phyloP scores from a whole-genome alignment of 805 yeast genomes.

The Kluyveromyces starmeri region DNA sequence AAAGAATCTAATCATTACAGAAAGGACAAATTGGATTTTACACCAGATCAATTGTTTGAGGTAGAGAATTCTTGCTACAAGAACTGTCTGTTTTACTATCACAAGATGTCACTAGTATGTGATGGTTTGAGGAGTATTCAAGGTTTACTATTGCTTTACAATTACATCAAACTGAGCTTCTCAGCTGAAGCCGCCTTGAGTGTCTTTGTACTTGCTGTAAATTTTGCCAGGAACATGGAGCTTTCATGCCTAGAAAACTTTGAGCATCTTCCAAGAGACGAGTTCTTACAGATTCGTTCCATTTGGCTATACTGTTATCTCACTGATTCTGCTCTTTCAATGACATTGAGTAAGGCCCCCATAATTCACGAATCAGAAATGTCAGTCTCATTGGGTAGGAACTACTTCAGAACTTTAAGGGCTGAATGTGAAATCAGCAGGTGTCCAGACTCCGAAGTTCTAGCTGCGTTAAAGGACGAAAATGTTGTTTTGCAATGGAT shows the following conservation, averaged over 20 bases:
- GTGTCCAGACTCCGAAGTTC: neutral
- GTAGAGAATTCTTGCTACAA: conserved; percentile 27
- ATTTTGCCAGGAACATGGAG: conserved; percentile 51
- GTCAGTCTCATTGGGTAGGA: conserved; percentile 15
- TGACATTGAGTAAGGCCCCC: conserved; percentile 18
- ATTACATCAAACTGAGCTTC: conserved; percentile 28
- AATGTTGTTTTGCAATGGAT: neutral
- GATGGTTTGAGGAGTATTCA: conserved; percentile 45
- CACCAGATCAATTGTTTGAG: conserved; percentile 16
- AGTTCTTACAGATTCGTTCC: conserved; percentile 31
- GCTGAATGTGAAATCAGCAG: conserved; percentile 1
- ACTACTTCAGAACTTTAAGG: conserved; percentile 15
- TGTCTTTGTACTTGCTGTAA: conserved; percentile 37
- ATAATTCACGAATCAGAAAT: conserved; percentile 16
- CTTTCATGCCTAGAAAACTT: conserved; percentile 43
- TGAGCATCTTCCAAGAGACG: conserved; percentile 30
- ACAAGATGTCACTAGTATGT: conserved; percentile 38
- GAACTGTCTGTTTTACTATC: conserved; percentile 44
- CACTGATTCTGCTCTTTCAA: conserved; percentile 16
- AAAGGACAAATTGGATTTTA: conserved; percentile 17
- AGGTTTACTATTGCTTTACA: conserved; percentile 41
- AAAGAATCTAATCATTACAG: conserved; percentile 13
- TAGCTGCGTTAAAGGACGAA: neutral
- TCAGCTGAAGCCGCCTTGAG: conserved; percentile 37
- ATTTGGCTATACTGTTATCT: conserved; percentile 41